Base-by-base conservation (phyloP, 2,329 filamentous ascomycete genomes). In the Monosporascus sp. region DNA sequence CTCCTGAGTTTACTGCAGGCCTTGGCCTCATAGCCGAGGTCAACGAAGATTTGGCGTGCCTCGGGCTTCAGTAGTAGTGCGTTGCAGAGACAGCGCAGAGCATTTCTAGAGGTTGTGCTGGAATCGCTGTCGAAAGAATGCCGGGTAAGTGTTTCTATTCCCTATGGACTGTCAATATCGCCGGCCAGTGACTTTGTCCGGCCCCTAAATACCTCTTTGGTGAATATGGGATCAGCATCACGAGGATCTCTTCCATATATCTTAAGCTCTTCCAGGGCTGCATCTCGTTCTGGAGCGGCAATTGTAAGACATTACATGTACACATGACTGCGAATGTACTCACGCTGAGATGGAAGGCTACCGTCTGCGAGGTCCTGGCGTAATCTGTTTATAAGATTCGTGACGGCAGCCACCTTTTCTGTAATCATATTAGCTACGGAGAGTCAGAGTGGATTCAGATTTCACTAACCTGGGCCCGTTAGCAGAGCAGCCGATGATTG, bases 71-170 rank as follows among this genome's bases (percentile, higher is more conserved):
- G 78, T 0, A 95, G 76, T 63, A 97, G 74, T 8, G 90, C 85
- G 70, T 97, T 97, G 61, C 90, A 92, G 47, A 97, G 72, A 61
- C 90, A 92, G 62, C 90, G 82, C 39, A 96, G 74, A 1, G 85
- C 92, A 65, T 91, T 89, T 53, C 85, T 83, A 2, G 88, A 87
- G 1, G 86, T 84, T 8, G 79, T 78, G 31, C 74, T 73, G 3
- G 81, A 84, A 25, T 79, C 73, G 56, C 80, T 83, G 48, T 89
- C 79, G 62, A 96, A 89, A 4, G 86, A 88, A 75, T 93, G 86
- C 49, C 75, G 80, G 31, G 83, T 78, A 44, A 97, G 76, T 46
- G 83, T 87, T 54, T 81, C 76, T 48, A 97, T 86, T 15, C 90
- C 90, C 88, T 96, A 54, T 8, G 42, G 6, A 50, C 57, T 39